phyloP scores from a whole-genome alignment of 768 basidiomycete species.

The Fomitopsis serialis region DNA sequence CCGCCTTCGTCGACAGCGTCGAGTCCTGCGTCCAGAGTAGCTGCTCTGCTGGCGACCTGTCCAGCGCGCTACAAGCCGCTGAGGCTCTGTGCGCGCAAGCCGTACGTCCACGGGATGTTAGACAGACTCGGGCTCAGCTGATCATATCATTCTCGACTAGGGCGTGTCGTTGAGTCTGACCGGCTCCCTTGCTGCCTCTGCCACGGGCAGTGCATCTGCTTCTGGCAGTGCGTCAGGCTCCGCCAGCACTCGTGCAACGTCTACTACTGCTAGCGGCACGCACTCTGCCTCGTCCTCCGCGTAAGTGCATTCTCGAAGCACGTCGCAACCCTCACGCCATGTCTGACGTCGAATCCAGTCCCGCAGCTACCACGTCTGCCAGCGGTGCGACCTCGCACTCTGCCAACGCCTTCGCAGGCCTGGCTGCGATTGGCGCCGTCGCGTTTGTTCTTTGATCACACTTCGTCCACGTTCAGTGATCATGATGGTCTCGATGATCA shows the following conservation, averaged over 20 bases:
- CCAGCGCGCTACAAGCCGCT: constrained; percentile 16
- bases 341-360: background rate
- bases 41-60: constrained; percentile 20
- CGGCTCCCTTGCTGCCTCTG: constrained; percentile 1
- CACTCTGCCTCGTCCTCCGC: background rate
- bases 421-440: constrained; percentile 38
- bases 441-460: constrained; percentile 39
- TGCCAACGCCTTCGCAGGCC: constrained; percentile 32
- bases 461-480: background rate
- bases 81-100: constrained; percentile 17
- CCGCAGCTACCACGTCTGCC: constrained; percentile 1
- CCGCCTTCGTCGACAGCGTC: constrained; percentile 18
- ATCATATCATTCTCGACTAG: constrained; percentile 22
- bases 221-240: constrained; percentile 6
- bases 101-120: constrained; percentile 12
- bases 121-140: background rate
- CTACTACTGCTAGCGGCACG: constrained; percentile 4
- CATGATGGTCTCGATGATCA: background rate
- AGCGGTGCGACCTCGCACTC: constrained; percentile 21
- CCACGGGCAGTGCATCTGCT: constrained; percentile 14
- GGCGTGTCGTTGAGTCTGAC: constrained; percentile 45
- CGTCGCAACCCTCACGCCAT: background rate
- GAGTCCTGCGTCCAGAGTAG: constrained; percentile 20
- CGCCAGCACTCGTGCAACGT: background rate
- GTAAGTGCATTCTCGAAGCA: background rate